Percentiles rank a stretch among this genome's conserved stretches.
phyloP scores from a whole-genome alignment of 768 basidiomycete species.

The Lactifluus hygrophoroides region DNA sequence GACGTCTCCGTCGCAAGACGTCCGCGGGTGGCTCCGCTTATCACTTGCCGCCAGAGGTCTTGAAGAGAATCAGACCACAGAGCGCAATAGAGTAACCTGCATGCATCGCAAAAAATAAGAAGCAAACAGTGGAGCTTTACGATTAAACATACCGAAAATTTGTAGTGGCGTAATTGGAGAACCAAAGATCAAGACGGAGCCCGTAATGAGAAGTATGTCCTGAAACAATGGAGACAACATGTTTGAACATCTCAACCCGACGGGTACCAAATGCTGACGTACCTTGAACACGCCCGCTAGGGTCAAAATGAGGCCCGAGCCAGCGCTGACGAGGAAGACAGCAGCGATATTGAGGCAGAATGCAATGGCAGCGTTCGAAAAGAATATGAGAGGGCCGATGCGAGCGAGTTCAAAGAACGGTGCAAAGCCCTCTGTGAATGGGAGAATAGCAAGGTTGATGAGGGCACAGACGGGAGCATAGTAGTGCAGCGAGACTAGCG shows the following conservation, averaged over 20 bases:
- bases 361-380: conserved; percentile 80
- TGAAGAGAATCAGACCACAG: conserved; percentile 77
- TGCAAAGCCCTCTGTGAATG: conserved; percentile 85
- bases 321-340: conserved; percentile 87
- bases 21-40: not conserved
- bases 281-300: conserved; percentile 93
- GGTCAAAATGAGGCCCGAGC: conserved; percentile 81
- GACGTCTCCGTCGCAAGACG: not conserved
- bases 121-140: not conserved
- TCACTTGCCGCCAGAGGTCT: conserved; percentile 60
- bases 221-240: conserved; percentile 24
- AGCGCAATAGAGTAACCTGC: conserved; percentile 84
- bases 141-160: conserved; percentile 51
- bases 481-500: conserved; percentile 90
- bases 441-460: conserved; percentile 79
- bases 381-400: conserved; percentile 47
- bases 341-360: conserved; percentile 90
- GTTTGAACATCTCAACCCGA: not conserved
- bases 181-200: conserved; percentile 82
- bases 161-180: conserved; percentile 76
- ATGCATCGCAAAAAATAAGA: not conserved
- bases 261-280: conserved; percentile 15
- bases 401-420: conserved; percentile 69
- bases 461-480: conserved; percentile 91
- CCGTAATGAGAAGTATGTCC: conserved; percentile 92